Percentiles rank a stretch among this genome's conserved stretches.
These are phyloP conservation scores for Polyporus tsugae DNA, from an alignment of 1,284 basidiomycete genomes.

Conservation along the genomic window DNA sequence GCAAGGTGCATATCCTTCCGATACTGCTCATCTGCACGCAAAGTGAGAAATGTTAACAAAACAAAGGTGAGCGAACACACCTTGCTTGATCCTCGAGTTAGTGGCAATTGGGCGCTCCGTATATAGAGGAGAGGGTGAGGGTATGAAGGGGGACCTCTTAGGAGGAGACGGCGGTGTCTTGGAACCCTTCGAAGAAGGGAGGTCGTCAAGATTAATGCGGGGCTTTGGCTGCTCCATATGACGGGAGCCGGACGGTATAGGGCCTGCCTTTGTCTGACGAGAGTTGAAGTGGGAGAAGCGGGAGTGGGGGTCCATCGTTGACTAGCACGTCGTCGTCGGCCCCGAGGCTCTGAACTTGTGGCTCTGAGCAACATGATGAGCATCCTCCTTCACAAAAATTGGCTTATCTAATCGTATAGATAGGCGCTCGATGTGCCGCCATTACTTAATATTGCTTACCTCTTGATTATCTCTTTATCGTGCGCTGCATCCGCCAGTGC, in stretches of 20 bases:
- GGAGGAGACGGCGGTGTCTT: conserved; percentile 36
- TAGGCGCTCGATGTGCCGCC: conserved; percentile 13
- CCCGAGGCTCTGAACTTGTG: conserved; percentile 8
- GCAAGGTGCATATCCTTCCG: conserved; percentile 86
- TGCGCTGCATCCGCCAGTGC: neutral
- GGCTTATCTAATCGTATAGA: conserved; percentile 36
- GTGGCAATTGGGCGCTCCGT: conserved; percentile 72
- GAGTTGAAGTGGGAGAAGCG: conserved; percentile 76
- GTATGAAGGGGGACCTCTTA: conserved; percentile 42
- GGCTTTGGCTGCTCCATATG: conserved; percentile 56
- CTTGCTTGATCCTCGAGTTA: conserved; percentile 77
- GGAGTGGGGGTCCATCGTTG: conserved; percentile 78
- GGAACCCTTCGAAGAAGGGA: conserved; percentile 41
- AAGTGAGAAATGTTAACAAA: neutral
- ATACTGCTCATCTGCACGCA: conserved; percentile 66
- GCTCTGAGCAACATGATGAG: no score
- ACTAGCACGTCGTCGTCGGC: conserved; percentile 12
- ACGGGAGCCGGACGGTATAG: conserved; percentile 51
- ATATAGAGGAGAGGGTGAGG: conserved; percentile 45
- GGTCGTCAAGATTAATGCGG: conserved; percentile 49
- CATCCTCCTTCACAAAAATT: conserved; percentile 34
- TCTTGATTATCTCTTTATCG: no score
- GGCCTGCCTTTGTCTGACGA: conserved; percentile 70
- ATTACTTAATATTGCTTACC: no score
- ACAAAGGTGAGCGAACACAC: conserved; percentile 24